Evolutionary conservation across 2,329 filamentous ascomycete species (phyloP).

Genomic region (Anisogramma anomala): DNA sequence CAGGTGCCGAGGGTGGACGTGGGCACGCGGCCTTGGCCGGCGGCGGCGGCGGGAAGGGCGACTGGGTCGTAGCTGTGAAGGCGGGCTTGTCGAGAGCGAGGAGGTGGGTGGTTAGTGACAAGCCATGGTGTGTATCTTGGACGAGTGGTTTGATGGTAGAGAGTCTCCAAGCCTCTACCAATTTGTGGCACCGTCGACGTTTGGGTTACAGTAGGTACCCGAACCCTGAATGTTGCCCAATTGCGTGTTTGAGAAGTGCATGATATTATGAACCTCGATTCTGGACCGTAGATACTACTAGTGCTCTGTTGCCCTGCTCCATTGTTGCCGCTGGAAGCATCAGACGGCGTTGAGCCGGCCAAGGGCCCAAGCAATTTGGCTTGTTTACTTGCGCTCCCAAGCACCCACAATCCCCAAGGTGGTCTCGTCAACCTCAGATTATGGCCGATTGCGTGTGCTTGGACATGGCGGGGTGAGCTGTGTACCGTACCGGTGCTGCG

Average conservation of each 20-base stretch:
- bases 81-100: constrained; percentile 34
- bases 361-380: neutral
- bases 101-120: constrained; percentile 45
- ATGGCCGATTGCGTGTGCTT: constrained; percentile 20
- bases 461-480: constrained; percentile 3
- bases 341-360: too few species aligned
- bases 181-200: too few species aligned
- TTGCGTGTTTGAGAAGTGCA: neutral
- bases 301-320: too few species aligned
- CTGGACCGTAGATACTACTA: too few species aligned
- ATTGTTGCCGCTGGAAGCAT: too few species aligned
- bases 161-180: too few species aligned
- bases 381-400: constrained; percentile 1
- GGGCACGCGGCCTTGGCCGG: constrained; percentile 49
- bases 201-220: too few species aligned
- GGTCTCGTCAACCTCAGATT: constrained; percentile 14
- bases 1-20: constrained; percentile 48
- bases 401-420: constrained; percentile 9
- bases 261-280: too few species aligned
- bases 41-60: constrained; percentile 54
- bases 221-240: neutral
- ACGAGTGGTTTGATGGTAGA: too few species aligned
- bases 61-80: constrained; percentile 48
- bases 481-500: too few species aligned
- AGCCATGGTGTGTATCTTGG: neutral